Base-by-base conservation (phyloP, 2,329 filamentous ascomycete genomes). In the Pyrenochaeta sp. region DNA sequence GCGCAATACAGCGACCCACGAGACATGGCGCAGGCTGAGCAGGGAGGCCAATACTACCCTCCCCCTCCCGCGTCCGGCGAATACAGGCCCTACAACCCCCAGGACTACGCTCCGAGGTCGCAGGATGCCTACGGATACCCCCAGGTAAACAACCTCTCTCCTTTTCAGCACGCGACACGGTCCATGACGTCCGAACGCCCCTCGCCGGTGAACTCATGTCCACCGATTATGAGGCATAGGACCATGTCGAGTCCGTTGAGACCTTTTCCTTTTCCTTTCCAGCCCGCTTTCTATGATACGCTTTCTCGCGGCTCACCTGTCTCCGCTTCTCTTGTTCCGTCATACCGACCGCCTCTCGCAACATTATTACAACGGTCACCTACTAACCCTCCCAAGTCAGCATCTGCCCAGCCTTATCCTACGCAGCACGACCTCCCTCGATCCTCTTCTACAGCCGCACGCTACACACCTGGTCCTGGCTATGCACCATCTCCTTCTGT, bases 101-200 rank as follows among this genome's bases (percentile, higher is more conserved):
- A 67, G 43, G 66, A 69, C 36, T 65, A 69, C 49, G 55, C 60
- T 30, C 50, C 61, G 13, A 49, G 53, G 14, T 41, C 47, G 31
- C 57, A 48, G 36, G 56, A 61, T 53, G 58, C 62, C 9, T 63
- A 65, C 39, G 55, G 55, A 36, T 67, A 67, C 47, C 51, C 61
- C 45, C 67, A 71, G 68, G 68, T 70, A 71, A 70, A 69, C 65
- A 60, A 22, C 39, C 34, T 51, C 43, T 66, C 52, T 57, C 62
- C 53, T 65, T 53, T 48, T 60, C 61, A 55, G 48, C 65, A 56
- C 43, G 53, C 55, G 21, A 64, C 65, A 32, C 42, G 61, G 38
- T 50, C 65, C 35, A 46, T 49, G 34, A 55, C 51, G 44, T 50
- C 58, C 31, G 53, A 56, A 40, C 45, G 51, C 36, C 53, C 54